Evolutionary conservation across 257 asterid species (phyloP).

Genomic region (Salvia splendens): DNA sequence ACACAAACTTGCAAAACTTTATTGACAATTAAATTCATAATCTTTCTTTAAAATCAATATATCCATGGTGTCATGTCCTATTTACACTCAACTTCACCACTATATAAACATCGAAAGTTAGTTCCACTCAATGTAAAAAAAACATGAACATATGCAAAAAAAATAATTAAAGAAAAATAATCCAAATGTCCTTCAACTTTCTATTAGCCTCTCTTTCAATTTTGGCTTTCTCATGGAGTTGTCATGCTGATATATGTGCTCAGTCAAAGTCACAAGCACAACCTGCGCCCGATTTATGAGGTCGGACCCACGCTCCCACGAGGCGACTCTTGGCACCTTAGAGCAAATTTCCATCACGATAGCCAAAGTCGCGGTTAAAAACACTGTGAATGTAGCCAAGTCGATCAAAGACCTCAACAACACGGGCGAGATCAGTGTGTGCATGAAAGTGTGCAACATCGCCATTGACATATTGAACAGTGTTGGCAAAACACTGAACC

Average conservation of each 20-base stretch:
- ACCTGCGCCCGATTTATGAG: slow-evolving; percentile 10
- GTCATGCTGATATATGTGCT: slow-evolving; percentile 35
- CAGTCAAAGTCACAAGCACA: not conserved
- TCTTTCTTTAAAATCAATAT: not conserved
- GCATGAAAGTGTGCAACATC: slow-evolving; percentile 24
- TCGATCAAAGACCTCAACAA: not conserved
- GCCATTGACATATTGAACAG: not conserved
- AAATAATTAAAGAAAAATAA: not conserved
- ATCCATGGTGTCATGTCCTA: not conserved
- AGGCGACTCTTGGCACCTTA: slow-evolving; percentile 30
- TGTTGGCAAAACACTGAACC: not conserved
- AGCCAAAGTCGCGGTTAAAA: not conserved
- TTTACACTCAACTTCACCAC: not conserved
- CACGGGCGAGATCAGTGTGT: not conserved
- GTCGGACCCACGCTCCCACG: slow-evolving; percentile 29
- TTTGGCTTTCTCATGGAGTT: not conserved
- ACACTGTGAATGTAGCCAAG: not conserved
- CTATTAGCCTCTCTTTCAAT: slow-evolving; percentile 24
- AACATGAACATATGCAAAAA: not conserved
- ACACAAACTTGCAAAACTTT: too few relatives aligned
- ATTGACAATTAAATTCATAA: too few relatives aligned
- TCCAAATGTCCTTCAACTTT: slow-evolving; percentile 21
- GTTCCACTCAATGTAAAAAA: not conserved
- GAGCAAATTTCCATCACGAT: slow-evolving; percentile 21
- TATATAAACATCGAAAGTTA: not conserved